phyloP scores from a whole-genome alignment of 768 basidiomycete genomes.

The Tricholoma furcatifolium region DNA sequence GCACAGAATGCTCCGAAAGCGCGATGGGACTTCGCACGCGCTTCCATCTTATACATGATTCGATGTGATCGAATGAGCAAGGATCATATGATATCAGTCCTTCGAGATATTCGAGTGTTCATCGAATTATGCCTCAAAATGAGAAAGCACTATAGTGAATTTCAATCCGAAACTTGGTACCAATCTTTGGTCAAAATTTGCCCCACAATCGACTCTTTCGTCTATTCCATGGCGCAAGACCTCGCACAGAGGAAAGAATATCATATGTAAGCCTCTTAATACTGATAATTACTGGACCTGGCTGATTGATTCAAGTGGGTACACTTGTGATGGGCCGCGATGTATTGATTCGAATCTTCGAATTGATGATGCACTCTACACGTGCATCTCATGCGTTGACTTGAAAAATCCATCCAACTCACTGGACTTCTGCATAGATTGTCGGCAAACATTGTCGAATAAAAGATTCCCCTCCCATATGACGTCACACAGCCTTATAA shows the following conservation, averaged over 20 bases:
- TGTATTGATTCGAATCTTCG: not conserved
- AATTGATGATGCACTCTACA: not conserved
- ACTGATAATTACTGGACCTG: not conserved
- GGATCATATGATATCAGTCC: not conserved
- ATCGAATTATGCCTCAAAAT: not conserved
- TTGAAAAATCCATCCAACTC: not conserved
- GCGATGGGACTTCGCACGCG: not conserved
- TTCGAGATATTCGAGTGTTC: not conserved
- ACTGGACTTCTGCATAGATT: not conserved
- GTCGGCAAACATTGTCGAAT: not conserved
- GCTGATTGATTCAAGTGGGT: not conserved
- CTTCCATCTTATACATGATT: not conserved
- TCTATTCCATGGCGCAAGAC: too few relatives aligned
- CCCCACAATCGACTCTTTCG: too few relatives aligned
- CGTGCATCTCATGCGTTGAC: not conserved
- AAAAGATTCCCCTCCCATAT: not conserved
- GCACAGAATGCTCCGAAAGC: not conserved
- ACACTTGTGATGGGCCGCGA: not conserved
- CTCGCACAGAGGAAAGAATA: not conserved
- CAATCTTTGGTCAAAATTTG: too few relatives aligned
- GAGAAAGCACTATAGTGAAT: too few relatives aligned
- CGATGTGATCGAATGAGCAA: not conserved
- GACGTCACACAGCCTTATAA: not conserved
- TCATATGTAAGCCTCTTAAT: not conserved
- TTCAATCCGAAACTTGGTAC: too few relatives aligned